A percentile compares a stretch with the other conserved stretches of the same genome.
phyloP scores from a whole-genome alignment of 257 asterid species.

The Sherardia arvensis region DNA sequence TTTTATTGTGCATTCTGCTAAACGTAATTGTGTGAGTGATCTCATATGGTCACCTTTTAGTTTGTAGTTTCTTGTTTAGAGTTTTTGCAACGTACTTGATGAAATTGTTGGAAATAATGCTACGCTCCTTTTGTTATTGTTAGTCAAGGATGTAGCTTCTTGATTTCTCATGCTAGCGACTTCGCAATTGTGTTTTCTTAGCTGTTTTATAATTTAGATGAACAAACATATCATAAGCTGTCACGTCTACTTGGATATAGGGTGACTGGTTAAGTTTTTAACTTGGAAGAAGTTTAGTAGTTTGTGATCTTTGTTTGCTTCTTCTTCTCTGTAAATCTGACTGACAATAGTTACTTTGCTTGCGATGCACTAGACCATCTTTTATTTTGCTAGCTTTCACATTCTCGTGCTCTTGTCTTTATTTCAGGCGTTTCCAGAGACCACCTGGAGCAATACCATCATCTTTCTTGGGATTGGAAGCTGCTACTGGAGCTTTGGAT shows the following conservation, averaged over 20 bases:
- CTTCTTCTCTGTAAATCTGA: too few relatives aligned
- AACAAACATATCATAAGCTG: too few relatives aligned
- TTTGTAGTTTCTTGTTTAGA: too few relatives aligned
- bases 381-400: background rate
- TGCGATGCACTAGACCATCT: too few relatives aligned
- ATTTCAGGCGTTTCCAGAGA: conserved; percentile 60
- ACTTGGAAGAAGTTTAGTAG: too few relatives aligned
- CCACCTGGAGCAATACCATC: conserved; percentile 82
- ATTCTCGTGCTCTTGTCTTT: background rate
- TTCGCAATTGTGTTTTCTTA: background rate
- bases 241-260: background rate
- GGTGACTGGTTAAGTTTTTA: background rate
- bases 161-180: background rate
- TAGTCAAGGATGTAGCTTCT: background rate
- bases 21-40: too few relatives aligned
- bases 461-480: conserved; percentile 78
- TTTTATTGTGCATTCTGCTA: background rate
- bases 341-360: background rate
- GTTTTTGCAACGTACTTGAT: background rate
- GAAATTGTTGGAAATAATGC: background rate
- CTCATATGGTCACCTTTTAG: too few relatives aligned
- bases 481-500: conserved; percentile 65
- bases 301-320: background rate
- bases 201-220: background rate
- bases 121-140: background rate